These are phyloP conservation scores for Melocanna baccifera DNA, from an alignment of 176 grass and related monocot genomes.

Conservation along the genomic window DNA sequence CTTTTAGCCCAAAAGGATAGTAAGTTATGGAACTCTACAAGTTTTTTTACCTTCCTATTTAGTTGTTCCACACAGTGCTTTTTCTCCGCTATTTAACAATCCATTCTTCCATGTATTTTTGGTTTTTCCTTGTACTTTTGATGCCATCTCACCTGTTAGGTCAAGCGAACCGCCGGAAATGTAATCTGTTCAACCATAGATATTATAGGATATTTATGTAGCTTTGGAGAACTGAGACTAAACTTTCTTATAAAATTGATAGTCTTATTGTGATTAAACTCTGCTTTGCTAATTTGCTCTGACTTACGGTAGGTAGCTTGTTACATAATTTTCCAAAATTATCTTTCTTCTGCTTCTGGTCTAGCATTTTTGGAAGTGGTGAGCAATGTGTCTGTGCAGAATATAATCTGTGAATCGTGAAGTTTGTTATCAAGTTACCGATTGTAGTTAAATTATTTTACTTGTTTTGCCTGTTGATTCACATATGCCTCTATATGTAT, in stretches of 20 bases:
- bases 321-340: not conserved
- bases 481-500: not conserved
- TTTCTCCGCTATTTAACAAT: not conserved
- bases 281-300: not conserved
- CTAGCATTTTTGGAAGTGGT: not conserved
- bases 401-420: not conserved
- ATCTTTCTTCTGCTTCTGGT: not conserved
- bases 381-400: not conserved
- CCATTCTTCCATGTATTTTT: not conserved
- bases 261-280: not conserved
- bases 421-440: not conserved
- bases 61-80: not conserved
- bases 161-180: not conserved
- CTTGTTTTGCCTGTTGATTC: conserved; percentile 1
- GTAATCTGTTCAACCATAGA: not conserved
- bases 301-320: not conserved
- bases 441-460: not conserved
- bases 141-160: not conserved
- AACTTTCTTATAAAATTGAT: not conserved
- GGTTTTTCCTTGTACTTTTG: not conserved
- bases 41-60: conserved; percentile 12
- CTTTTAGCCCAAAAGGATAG: not conserved
- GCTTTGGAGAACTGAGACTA: not conserved
- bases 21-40: not conserved
- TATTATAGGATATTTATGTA: not conserved